Evolutionary conservation across 768 basidiomycete genomes (phyloP), one percentile per base, ranked within the genome.

Genomic region (Lactifluus subvellereus): DNA sequence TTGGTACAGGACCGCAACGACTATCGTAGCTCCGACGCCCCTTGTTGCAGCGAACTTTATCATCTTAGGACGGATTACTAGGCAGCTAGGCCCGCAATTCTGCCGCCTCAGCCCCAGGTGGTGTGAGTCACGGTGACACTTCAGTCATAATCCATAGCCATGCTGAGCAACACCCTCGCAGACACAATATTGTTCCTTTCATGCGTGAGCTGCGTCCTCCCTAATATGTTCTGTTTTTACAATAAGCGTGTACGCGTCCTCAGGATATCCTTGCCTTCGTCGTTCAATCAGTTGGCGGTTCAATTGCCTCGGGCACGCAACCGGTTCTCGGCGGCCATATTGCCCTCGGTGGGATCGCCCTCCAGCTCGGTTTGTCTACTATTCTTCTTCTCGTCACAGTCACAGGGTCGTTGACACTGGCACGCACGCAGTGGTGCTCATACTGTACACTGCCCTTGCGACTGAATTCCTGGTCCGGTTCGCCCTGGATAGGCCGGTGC

Each of bases 251-350:
- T 54, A 6, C 6, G 37, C 35, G 9, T 10, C 51, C 6, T 8
- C n/a, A 59, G 57, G 63, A 60, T 37, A 30, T 63, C 13, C 53
- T 68, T n/a, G 64, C 73, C 3, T 67, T 72, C 13, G 60, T 72
- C 27, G 59, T 73, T 2, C 73, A 73, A 56, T 69, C 72, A 6
- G 50, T 72, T 22, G 73, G 73, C 1, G 73, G 73, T 10, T 72
- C 61, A 13, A 59, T 53, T 11, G 73, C 72, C 4, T 68, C 72
- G 13, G 54, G 51, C 13, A 62, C 49, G 3, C 45, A 47, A n/a
- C 56, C 54, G 32, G 33, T 3, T 14, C 22, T 56, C 32, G 66
- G 66, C 5, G 55, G 27, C 27, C 27, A 27, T 27, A 27, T 27
- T 27, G 27, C 27, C 27, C 27, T 27, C 27, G 27, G 27, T 32